Conservation (phyloP, 2,329 filamentous ascomycete genomes). For the Apiospora pterosperma region DNA sequence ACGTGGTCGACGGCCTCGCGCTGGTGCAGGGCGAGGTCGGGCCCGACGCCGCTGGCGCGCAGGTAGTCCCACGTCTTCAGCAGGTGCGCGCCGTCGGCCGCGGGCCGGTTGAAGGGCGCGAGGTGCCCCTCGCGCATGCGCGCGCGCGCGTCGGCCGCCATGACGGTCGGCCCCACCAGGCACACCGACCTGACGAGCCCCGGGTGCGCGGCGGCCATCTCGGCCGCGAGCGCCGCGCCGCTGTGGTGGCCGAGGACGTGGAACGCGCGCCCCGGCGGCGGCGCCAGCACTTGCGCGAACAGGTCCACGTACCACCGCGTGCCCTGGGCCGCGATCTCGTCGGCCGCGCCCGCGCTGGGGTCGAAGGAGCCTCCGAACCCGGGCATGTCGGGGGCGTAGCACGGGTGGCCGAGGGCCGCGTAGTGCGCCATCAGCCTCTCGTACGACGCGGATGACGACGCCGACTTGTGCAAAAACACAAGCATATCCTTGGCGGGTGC, state of each 20-base stretch:
- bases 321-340: too few species aligned
- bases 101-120: constrained; percentile 11
- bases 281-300: too few species aligned
- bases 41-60: constrained; percentile 6
- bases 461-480: too few species aligned
- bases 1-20: constrained; percentile 10
- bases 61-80: constrained; percentile 12
- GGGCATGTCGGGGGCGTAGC: too few species aligned
- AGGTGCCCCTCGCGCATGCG: constrained; percentile 5
- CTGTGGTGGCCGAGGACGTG: constrained; percentile 17
- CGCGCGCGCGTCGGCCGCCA: constrained; percentile 9
- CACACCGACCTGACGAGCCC: constrained; percentile 1
- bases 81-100: constrained; percentile 9
- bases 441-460: too few species aligned
- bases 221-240: constrained; percentile 12
- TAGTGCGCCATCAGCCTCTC: too few species aligned
- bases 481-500: too few species aligned
- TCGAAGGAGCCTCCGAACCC: too few species aligned
- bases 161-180: constrained; percentile 8
- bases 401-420: too few species aligned
- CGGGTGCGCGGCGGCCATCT: constrained; percentile 12
- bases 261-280: too few species aligned
- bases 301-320: too few species aligned
- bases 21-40: constrained; percentile 8
- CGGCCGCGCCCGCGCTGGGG: too few species aligned